These are phyloP conservation scores for Sclerotinia glacialis DNA, from an alignment of 2,329 filamentous ascomycete genomes.

Conservation along the genomic window DNA sequence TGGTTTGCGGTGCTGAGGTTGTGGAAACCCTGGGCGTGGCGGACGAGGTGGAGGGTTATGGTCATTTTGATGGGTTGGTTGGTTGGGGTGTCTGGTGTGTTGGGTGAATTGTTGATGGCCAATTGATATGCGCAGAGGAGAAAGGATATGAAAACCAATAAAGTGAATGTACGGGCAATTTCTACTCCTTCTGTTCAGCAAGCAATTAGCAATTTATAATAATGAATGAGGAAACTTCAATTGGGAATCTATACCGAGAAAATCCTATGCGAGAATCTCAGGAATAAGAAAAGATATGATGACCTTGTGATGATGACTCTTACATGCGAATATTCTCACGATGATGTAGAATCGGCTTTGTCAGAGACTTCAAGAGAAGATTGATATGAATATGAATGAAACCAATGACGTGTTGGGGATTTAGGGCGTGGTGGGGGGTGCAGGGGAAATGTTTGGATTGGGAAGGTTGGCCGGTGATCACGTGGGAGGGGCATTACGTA, in stretches of 20 bases:
- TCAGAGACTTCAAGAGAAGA: background rate
- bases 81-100: too few relatives aligned
- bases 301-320: background rate
- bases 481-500: slow-evolving; percentile 1
- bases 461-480: slow-evolving; percentile 8
- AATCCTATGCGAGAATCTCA: background rate
- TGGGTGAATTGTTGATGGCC: background rate
- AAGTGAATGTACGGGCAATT: background rate
- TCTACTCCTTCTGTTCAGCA: background rate
- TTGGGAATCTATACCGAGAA: background rate
- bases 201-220: background rate
- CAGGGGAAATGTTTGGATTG: background rate
- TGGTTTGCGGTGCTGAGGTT: slow-evolving; percentile 72
- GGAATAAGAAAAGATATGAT: background rate
- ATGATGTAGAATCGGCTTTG: background rate
- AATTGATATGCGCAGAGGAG: background rate
- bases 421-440: slow-evolving; percentile 2
- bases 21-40: slow-evolving; percentile 77
- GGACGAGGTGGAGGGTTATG: slow-evolving; percentile 61
- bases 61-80: background rate
- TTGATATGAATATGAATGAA: background rate
- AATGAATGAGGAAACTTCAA: background rate
- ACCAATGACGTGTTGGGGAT: slow-evolving; percentile 4
- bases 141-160: background rate
- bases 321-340: background rate